Base-by-base conservation (phyloP, 2,329 filamentous ascomycete genomes). In the Eurotiales sp. region DNA sequence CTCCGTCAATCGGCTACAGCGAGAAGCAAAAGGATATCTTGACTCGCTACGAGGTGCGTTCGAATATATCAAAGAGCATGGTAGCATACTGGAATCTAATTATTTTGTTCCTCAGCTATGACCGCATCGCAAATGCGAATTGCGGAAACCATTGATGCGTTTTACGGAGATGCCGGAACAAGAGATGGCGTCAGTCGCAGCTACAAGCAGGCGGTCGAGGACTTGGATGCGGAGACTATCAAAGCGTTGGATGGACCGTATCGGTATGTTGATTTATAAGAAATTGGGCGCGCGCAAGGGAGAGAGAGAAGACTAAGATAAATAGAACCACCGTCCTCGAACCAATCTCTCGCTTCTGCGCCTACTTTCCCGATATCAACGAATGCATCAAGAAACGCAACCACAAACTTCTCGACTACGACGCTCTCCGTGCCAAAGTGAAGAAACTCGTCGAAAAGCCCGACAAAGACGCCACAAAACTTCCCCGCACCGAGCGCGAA, bases 351-450 rank as follows among this genome's bases (percentile, higher is more conserved):
- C 84, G 91, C 58, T 99, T 97, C 77, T 97, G 92, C 76, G 89
- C 90, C 60, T 99, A 99, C 76, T 99, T 99, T 72, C 92, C 93
- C 29, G 93, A 99, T 70, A 91, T 99, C 67, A 99, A 99, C 73
- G 90, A 96, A 76, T 96, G 92, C 73, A 96, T 99, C 73, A 99
- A 97, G 77, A 99, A 99, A 77, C 89, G 95, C 64, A 88, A 95
- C 64, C 88, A 99, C 81, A 99, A 99, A 73, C 86, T 97, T 52
- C 88, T 97, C 60, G 95, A 99, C 74, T 99, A 99, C 77, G 93
- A 99, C 70, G 84, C 91, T 15, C 85, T 97, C 73, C 88, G 93
- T 56, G 90, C 90, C 59, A 95, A 93, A 71, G 93, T 99, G 64
- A 96, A 96, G 81, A 92, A 90, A 71, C 83, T 99, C 34, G 90